phyloP scores from a whole-genome alignment of 2,329 filamentous ascomycete species.

The Sclerotiophoma versabilis region DNA sequence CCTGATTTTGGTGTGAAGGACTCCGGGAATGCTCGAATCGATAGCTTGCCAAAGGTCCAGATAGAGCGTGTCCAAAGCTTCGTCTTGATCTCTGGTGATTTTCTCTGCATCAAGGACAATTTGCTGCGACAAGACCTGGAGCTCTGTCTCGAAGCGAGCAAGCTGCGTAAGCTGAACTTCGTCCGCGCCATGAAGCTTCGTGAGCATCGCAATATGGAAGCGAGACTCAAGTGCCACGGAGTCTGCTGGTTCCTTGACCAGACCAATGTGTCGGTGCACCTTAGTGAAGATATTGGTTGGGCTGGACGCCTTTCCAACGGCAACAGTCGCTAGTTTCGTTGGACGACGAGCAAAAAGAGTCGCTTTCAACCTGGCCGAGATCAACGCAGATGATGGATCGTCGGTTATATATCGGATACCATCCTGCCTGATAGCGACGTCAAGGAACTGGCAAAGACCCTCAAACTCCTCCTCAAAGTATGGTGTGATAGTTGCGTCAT shows the following conservation, averaged over 20 bases:
- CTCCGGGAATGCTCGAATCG: conserved; percentile 16
- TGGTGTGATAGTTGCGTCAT: conserved; percentile 35
- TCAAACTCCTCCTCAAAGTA: conserved; percentile 50
- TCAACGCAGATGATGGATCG: conserved; percentile 21
- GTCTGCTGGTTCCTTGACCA: conserved; percentile 27
- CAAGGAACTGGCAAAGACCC: conserved; percentile 47
- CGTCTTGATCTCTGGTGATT: conserved; percentile 42
- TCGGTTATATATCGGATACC: conserved; percentile 4
- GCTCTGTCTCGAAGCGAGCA: conserved; percentile 51
- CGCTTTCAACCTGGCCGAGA: conserved; percentile 34
- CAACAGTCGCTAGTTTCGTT: conserved; percentile 34
- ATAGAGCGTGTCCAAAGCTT: conserved; percentile 40
- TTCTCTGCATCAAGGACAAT: conserved; percentile 43
- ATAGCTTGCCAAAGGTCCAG: conserved; percentile 29
- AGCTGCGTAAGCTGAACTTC: conserved; percentile 51
- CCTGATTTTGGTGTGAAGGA: conserved; percentile 42
- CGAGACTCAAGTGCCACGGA: conserved; percentile 35
- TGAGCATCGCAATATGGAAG: conserved; percentile 42
- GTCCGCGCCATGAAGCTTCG: conserved; percentile 36
- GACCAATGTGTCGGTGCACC: conserved; percentile 35
- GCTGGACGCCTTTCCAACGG: conserved; percentile 14
- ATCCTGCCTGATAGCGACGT: conserved; percentile 31
- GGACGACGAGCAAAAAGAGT: conserved; percentile 46
- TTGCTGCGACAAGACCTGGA: conserved; percentile 47
- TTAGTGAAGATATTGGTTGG: conserved; percentile 31